Evolutionary conservation across 352 stramenopile genomes (phyloP).

Genomic region (Phytophthora citricola): DNA sequence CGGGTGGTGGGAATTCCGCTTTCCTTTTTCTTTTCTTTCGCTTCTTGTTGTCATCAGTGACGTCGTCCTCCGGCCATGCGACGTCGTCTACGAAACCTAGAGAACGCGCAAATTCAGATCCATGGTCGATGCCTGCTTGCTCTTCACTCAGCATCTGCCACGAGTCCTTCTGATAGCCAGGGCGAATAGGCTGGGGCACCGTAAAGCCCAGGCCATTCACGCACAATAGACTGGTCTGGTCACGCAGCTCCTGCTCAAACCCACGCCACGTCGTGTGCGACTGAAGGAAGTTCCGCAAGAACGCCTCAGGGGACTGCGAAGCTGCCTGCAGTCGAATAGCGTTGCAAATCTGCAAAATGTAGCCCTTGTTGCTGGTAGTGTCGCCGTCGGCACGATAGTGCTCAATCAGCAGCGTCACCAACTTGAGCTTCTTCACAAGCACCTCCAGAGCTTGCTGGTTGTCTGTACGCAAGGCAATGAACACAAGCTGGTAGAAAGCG

Average conservation of each 20-base stretch:
- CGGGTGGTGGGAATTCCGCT: slow-evolving; percentile 36
- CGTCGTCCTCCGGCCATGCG: slow-evolving; percentile 78
- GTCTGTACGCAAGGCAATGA: slow-evolving; percentile 87
- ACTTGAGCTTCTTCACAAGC: slow-evolving; percentile 89
- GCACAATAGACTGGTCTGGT: slow-evolving; percentile 59
- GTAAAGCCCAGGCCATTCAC: slow-evolving; percentile 77
- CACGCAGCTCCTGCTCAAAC: slow-evolving; percentile 76
- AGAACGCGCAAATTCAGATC: slow-evolving; percentile 81
- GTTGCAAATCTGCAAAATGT: slow-evolving; percentile 91
- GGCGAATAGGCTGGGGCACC: slow-evolving; percentile 70
- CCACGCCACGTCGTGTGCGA: slow-evolving; percentile 87
- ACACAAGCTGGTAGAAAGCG: slow-evolving; percentile 91
- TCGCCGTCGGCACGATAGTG: slow-evolving; percentile 72
- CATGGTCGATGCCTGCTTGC: slow-evolving; percentile 76
- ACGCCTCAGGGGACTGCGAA: slow-evolving; percentile 87
- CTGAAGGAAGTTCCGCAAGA: slow-evolving; percentile 90
- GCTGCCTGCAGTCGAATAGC: slow-evolving; percentile 89
- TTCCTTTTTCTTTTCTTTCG: slow-evolving; percentile 85
- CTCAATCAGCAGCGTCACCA: slow-evolving; percentile 86
- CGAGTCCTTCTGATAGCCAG: slow-evolving; percentile 65
- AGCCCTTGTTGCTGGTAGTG: slow-evolving; percentile 83
- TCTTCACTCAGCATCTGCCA: slow-evolving; percentile 73
- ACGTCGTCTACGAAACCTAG: slow-evolving; percentile 88
- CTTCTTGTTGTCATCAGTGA: slow-evolving; percentile 54
- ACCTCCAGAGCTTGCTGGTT: slow-evolving; percentile 83